Evolutionary conservation across 352 stramenopile species (phyloP).

Genomic region (Globisporangium apiculatum): DNA sequence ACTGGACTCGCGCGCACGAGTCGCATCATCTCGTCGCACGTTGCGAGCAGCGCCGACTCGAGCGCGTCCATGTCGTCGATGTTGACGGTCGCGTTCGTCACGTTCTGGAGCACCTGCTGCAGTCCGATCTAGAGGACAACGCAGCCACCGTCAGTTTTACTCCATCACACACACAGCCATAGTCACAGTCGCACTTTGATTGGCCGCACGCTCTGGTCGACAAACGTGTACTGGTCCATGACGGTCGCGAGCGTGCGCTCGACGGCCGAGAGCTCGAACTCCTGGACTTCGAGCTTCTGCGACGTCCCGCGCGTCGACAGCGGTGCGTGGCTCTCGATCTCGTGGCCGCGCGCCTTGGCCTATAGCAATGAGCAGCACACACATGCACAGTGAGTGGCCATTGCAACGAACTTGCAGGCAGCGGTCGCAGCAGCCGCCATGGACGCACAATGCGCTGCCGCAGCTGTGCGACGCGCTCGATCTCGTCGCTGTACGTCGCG

Average conservation of each 20-base stretch:
- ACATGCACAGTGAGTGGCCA: no score
- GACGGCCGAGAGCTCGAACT: slow-evolving; percentile 55
- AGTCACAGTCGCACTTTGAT: slow-evolving; percentile 42
- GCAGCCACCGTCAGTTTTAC: background rate
- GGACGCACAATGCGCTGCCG: slow-evolving; percentile 54
- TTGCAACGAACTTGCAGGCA: background rate
- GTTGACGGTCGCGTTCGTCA: slow-evolving; percentile 64
- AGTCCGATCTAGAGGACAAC: slow-evolving; percentile 46
- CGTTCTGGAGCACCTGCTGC: slow-evolving; percentile 73
- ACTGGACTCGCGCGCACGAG: slow-evolving; percentile 32
- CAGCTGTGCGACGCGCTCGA: slow-evolving; percentile 42
- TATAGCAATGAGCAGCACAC: slow-evolving; percentile 5
- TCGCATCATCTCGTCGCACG: slow-evolving; percentile 74
- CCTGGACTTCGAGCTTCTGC: slow-evolving; percentile 60
- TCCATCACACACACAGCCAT: background rate
- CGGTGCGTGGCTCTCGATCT: slow-evolving; percentile 34
- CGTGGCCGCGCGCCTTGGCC: slow-evolving; percentile 40
- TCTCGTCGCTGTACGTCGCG: slow-evolving; percentile 48
- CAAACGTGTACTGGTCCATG: slow-evolving; percentile 81
- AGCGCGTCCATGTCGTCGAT: slow-evolving; percentile 55
- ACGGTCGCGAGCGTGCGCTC: slow-evolving; percentile 57
- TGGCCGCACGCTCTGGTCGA: slow-evolving; percentile 65
- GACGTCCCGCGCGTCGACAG: slow-evolving; percentile 58
- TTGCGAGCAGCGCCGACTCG: slow-evolving; percentile 45
- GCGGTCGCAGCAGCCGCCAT: background rate